Conservation (phyloP, 345 rosid species). For the Lepidium sativum region DNA sequence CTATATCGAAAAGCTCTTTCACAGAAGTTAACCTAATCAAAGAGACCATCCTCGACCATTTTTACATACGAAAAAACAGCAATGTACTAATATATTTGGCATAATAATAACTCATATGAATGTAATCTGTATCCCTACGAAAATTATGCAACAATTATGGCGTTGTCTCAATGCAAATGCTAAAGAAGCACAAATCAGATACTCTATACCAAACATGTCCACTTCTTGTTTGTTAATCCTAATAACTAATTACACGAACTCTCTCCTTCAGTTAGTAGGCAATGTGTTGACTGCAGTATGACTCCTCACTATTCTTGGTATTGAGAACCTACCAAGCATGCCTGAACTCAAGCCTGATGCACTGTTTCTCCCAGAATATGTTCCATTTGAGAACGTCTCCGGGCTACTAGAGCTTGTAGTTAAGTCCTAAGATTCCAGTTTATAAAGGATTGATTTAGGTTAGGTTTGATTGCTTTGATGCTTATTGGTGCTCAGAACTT, state of each 20-base stretch:
- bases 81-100: neutral
- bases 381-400: conserved; percentile 15
- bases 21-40: neutral
- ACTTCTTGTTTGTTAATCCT: neutral
- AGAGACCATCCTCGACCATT: neutral
- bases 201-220: neutral
- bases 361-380: conserved; percentile 9
- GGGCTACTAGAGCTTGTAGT: conserved; percentile 23
- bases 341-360: neutral
- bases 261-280: conserved; percentile 6
- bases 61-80: neutral
- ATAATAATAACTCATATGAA: neutral
- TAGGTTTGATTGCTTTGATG: neutral
- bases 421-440: conserved; percentile 34
- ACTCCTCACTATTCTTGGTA: conserved; percentile 23
- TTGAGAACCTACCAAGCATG: conserved; percentile 9
- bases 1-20: neutral
- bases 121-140: conserved; percentile 8
- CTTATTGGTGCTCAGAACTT: neutral
- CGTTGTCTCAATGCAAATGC: neutral
- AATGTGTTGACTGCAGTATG: conserved; percentile 10
- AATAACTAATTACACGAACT: neutral
- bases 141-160: conserved; percentile 4
- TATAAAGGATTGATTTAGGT: neutral
- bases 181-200: neutral